Evolutionary conservation across 352 stramenopile genomes (phyloP).

Genomic region (Phytophthora aleatoria): DNA sequence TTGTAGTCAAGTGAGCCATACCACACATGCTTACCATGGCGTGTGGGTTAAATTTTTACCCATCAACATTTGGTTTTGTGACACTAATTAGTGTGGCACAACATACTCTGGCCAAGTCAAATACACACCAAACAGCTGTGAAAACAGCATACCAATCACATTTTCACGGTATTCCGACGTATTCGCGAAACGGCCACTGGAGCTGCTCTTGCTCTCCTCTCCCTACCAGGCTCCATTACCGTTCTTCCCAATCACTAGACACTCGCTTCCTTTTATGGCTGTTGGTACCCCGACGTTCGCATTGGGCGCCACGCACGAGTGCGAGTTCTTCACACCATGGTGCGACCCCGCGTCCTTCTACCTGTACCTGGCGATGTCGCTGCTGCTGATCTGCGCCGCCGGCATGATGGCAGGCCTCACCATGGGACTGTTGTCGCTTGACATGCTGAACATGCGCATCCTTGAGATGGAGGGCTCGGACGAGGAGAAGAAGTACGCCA

Average conservation of each 20-base stretch:
- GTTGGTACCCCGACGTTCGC: constrained; percentile 1
- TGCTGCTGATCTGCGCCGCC: constrained; percentile 59
- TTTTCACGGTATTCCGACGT: background rate
- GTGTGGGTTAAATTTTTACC: constrained; percentile 15
- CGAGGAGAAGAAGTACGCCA: constrained; percentile 79
- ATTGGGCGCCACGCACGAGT: constrained; percentile 24
- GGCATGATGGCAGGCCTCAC: constrained; percentile 80
- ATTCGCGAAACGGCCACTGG: background rate
- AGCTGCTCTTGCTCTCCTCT: background rate
- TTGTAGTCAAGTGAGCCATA: constrained; percentile 13
- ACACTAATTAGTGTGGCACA: constrained; percentile 26
- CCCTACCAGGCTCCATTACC: background rate
- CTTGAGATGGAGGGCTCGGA: constrained; percentile 75
- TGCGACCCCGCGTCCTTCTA: constrained; percentile 70
- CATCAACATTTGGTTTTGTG: constrained; percentile 22
- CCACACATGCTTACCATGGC: background rate
- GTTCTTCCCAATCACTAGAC: background rate
- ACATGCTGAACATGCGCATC: constrained; percentile 85
- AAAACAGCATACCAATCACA: constrained; percentile 1
- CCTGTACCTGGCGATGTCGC: constrained; percentile 51
- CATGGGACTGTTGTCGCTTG: constrained; percentile 76
- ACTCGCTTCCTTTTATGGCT: constrained; percentile 1
- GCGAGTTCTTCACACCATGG: constrained; percentile 65
- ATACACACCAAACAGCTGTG: constrained; percentile 15
- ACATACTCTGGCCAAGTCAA: constrained; percentile 10